A percentile compares a stretch with the other conserved stretches of the same genome.
These are phyloP conservation scores for Trichoderma sp. DNA, from an alignment of 2,329 filamentous ascomycete genomes.

Conservation along the genomic window DNA sequence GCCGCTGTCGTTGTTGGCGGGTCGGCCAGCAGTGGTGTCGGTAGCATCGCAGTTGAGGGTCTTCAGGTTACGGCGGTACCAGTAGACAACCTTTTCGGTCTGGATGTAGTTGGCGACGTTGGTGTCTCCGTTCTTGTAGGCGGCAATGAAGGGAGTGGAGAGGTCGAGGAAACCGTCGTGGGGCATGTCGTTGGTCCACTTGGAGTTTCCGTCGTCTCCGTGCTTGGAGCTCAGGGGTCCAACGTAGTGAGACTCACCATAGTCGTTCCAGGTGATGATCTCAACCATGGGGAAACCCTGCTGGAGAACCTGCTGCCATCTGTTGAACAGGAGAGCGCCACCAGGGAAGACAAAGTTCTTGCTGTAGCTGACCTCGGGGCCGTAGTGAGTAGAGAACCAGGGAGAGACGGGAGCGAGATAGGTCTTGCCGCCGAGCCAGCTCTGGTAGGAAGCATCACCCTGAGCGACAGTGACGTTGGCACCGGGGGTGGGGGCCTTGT, in stretches of 20 bases:
- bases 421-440: conserved; percentile 40
- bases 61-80: conserved; percentile 52
- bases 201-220: conserved; percentile 44
- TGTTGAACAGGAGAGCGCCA: conserved; percentile 57
- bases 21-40: conserved; percentile 46
- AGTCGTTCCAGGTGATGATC: conserved; percentile 50
- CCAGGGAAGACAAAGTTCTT: conserved; percentile 59
- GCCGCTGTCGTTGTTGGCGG: conserved; percentile 44
- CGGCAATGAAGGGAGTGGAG: conserved; percentile 52
- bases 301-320: conserved; percentile 50
- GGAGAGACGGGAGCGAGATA: conserved; percentile 47
- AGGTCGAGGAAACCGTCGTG: conserved; percentile 54
- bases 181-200: conserved; percentile 49
- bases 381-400: conserved; percentile 52
- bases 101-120: conserved; percentile 42
- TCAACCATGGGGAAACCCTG: conserved; percentile 48
- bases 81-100: conserved; percentile 52
- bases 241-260: conserved; percentile 55
- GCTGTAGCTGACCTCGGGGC: conserved; percentile 25
- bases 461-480: conserved; percentile 40
- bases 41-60: conserved; percentile 49
- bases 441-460: conserved; percentile 36
- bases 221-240: conserved; percentile 47
- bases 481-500: conserved; percentile 47
- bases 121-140: conserved; percentile 47